Percentiles rank a stretch among this genome's conserved stretches.
Conservation (phyloP, 352 stramenopile species). For the Pythium coloratum region DNA sequence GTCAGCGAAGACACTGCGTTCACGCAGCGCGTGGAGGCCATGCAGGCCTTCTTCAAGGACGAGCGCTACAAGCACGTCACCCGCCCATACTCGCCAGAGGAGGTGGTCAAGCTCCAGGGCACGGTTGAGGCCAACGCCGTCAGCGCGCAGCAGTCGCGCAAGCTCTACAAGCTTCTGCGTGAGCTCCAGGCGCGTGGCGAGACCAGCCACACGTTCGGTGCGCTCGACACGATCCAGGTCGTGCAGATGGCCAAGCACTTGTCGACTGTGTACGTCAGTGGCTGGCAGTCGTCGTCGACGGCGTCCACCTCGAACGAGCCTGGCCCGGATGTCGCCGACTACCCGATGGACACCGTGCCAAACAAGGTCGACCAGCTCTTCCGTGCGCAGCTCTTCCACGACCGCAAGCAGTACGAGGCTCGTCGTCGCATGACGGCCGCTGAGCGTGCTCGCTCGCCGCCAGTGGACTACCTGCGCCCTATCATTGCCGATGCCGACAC, state of each 20-base stretch:
- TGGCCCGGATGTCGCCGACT: slow-evolving; percentile 96
- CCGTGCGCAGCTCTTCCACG: slow-evolving; percentile 95
- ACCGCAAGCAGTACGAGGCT: slow-evolving; percentile 96
- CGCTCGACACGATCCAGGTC: slow-evolving; percentile 95
- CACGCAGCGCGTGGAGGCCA: slow-evolving; percentile 70
- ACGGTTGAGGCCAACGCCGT: slow-evolving; percentile 50
- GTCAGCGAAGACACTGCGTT: slow-evolving; percentile 62
- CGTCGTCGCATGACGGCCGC: slow-evolving; percentile 79
- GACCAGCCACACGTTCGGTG: slow-evolving; percentile 87
- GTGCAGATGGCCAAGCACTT: slow-evolving; percentile 95
- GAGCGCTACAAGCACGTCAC: slow-evolving; percentile 81
- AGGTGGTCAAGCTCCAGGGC: slow-evolving; percentile 88
- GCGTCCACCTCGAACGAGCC: slow-evolving; percentile 96
- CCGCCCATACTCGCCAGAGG: slow-evolving; percentile 74
- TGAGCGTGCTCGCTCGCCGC: slow-evolving; percentile 70
- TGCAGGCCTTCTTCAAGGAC: slow-evolving; percentile 65
- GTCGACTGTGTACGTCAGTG: slow-evolving; percentile 95
- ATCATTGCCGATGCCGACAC: slow-evolving; percentile 98
- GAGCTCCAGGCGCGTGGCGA: slow-evolving; percentile 76
- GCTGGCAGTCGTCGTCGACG: slow-evolving; percentile 97
- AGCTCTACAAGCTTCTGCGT: slow-evolving; percentile 88
- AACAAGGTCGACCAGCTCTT: slow-evolving; percentile 99
- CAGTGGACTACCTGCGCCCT: slow-evolving; percentile 95
- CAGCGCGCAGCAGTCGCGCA: slow-evolving; percentile 62
- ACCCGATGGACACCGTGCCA: slow-evolving; percentile 98